Evolutionary conservation across 2,329 filamentous ascomycete genomes (phyloP).

Genomic region (Nigrograna mackinnonii): DNA sequence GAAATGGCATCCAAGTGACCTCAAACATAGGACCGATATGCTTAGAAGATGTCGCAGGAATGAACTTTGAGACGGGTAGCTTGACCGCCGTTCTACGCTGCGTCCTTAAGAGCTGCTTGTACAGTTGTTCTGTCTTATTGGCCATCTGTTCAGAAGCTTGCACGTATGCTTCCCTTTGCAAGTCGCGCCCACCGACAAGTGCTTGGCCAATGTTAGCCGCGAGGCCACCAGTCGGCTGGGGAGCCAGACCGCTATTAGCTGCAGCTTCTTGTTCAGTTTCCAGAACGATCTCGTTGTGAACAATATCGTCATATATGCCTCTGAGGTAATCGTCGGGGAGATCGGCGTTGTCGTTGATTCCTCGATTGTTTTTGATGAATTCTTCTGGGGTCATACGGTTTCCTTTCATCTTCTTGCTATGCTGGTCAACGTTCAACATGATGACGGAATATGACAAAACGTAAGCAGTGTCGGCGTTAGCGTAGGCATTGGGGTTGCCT

Average conservation of each 20-base stretch:
- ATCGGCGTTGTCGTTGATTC: conserved; percentile 96
- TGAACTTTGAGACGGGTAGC: conserved; percentile 71
- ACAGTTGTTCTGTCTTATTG: conserved; percentile 79
- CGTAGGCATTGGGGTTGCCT: conserved; percentile 95
- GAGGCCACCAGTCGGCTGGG: conserved; percentile 66
- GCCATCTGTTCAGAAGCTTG: conserved; percentile 96
- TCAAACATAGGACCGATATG: conserved; percentile 99
- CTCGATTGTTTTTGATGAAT: conserved; percentile 98
- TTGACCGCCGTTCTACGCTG: conserved; percentile 80
- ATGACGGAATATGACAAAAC: conserved; percentile 96
- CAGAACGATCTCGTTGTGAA: conserved; percentile 87
- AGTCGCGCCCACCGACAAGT: conserved; percentile 85
- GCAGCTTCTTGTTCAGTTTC: conserved; percentile 90
- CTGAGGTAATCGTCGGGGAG: conserved; percentile 89
- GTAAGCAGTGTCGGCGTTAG: conserved; percentile 97
- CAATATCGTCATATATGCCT: conserved; percentile 91
- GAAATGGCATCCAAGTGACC: conserved; percentile 98
- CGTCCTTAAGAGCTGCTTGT: conserved; percentile 88
- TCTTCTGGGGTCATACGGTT: conserved; percentile 93
- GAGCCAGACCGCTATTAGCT: conserved; percentile 69
- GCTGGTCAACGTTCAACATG: conserved; percentile 92
- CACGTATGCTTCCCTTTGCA: conserved; percentile 89
- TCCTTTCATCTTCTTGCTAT: conserved; percentile 81
- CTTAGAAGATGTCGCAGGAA: conserved; percentile 89
- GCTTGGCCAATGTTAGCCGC: conserved; percentile 86